These are phyloP conservation scores for Capsella rubella DNA, from an alignment of 441 rosid genomes.

Conservation along the genomic window DNA sequence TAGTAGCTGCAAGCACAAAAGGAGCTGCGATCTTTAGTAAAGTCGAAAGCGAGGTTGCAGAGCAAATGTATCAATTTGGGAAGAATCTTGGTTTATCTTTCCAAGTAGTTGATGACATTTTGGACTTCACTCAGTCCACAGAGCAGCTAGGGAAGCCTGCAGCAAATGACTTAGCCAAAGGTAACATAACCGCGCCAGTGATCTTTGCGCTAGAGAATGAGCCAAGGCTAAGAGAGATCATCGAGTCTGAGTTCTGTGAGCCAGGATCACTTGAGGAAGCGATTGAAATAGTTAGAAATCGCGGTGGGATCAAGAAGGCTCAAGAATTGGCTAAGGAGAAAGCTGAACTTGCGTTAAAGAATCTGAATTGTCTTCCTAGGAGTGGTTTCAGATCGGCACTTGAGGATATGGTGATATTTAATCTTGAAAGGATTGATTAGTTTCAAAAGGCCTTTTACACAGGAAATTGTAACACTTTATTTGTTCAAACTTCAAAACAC, in stretches of 20 bases:
- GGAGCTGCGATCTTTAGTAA: constrained; percentile 91
- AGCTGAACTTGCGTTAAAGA: constrained; percentile 74
- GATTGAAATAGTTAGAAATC: constrained; percentile 61
- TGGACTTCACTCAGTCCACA: constrained; percentile 90
- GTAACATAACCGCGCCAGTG: constrained; percentile 90
- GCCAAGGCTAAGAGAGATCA: constrained; percentile 80
- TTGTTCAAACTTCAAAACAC: constrained; percentile 24
- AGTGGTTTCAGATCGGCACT: constrained; percentile 65
- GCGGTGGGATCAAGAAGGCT: constrained; percentile 77
- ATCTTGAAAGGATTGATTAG: constrained; percentile 87
- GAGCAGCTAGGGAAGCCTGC: constrained; percentile 96
- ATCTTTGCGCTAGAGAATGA: constrained; percentile 81
- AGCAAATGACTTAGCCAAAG: constrained; percentile 81
- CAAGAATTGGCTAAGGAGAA: constrained; percentile 79
- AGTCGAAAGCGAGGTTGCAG: constrained; percentile 53
- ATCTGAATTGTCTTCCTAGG: constrained; percentile 70
- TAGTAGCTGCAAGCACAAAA: constrained; percentile 90
- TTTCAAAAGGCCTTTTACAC: neutral
- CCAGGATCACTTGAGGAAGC: constrained; percentile 82
- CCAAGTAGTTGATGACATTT: constrained; percentile 88
- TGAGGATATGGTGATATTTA: constrained; percentile 80
- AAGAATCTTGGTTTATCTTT: constrained; percentile 90
- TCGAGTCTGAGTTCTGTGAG: constrained; percentile 89
- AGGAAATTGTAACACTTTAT: constrained; percentile 28
- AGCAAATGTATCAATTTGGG: constrained; percentile 81